phyloP scores from a whole-genome alignment of 345 rosid genomes.

The Garcia nutans region DNA sequence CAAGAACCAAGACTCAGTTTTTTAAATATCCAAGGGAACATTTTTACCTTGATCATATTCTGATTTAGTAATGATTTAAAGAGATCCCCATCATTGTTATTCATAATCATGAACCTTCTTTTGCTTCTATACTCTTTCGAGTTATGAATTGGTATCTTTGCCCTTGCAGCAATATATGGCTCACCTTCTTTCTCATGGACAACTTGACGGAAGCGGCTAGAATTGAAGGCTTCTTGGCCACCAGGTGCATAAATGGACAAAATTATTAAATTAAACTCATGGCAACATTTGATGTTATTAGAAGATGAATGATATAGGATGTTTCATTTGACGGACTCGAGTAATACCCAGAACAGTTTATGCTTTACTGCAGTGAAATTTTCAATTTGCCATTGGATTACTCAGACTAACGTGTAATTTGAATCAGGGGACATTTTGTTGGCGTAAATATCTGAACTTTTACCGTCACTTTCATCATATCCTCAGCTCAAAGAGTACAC shows the following conservation, averaged over 20 bases:
- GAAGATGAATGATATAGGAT: neutral
- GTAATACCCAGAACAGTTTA: neutral
- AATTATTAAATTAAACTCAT: neutral
- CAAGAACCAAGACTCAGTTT: neutral
- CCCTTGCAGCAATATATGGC: slow-evolving; percentile 85
- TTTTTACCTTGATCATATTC: neutral
- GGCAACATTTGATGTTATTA: neutral
- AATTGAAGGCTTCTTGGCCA: neutral
- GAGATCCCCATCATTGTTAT: neutral
- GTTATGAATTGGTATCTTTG: neutral
- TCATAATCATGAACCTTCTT: neutral
- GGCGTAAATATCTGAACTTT: neutral
- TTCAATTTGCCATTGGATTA: neutral
- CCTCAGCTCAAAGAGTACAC: neutral
- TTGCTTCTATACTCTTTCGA: slow-evolving; percentile 2
- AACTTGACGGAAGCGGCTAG: slow-evolving; percentile 78
- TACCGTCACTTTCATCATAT: neutral
- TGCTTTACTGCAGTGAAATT: too few relatives aligned
- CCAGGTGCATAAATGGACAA: slow-evolving; percentile 3
- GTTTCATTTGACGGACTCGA: neutral
- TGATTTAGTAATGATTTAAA: neutral
- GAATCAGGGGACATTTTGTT: neutral
- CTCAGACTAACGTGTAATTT: neutral
- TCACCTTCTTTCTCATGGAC: slow-evolving; percentile 83
- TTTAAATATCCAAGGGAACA: neutral